Base-by-base conservation (phyloP, 352 stramenopile species). In the Aphanomyces astaci region DNA sequence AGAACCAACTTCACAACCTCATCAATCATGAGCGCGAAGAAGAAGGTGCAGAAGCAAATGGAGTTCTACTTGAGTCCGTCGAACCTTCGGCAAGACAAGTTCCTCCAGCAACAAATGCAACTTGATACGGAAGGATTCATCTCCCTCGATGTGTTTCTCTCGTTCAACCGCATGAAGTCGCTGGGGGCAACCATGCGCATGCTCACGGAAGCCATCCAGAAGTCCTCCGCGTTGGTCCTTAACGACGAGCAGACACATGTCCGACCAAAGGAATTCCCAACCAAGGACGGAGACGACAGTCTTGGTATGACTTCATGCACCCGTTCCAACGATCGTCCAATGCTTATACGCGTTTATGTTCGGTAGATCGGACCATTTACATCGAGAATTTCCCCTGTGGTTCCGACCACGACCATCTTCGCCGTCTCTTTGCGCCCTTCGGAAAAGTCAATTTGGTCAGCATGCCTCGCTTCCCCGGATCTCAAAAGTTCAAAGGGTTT, bases 61-160 rank as follows among this genome's bases (percentile, higher is more conserved):
- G 82, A 92, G 78, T 90, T 92, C 70, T 90, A 90, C 48, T 62
- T 92, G 49, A 86, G 84, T 70, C 75, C 78, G 48, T 89, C 82
- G 71, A 92, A 90, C 69, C 69, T 92, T 45, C 79, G 82, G 4
- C 79, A 86, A 70, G 84, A 92, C 74, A 92, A 90, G 66, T 90
- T 90, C 68, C 66, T 92, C 64, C 81, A 85, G 68, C 78, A 90
- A 67, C 64, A 78, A 59, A 88, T 89, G 82, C 48, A 55, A 22
- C 48, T 55, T 15, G 81, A 92, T 65, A 77, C 78, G 24, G 49
- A 84, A 33, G 80, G 78, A 33, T 90, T 86, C 66, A 66, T 92
- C 27, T 66, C 78, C 2, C 73, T 76, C 39, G 59, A 75, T 33
- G 70, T 87, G 36, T 80, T 92, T 52, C 76, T 90, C n/a, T 77